Evolutionary conservation across 495 filamentous ascomycete species (phyloP), one percentile per base, ranked within the genome.

Genomic region (Podospora tetraspora): DNA sequence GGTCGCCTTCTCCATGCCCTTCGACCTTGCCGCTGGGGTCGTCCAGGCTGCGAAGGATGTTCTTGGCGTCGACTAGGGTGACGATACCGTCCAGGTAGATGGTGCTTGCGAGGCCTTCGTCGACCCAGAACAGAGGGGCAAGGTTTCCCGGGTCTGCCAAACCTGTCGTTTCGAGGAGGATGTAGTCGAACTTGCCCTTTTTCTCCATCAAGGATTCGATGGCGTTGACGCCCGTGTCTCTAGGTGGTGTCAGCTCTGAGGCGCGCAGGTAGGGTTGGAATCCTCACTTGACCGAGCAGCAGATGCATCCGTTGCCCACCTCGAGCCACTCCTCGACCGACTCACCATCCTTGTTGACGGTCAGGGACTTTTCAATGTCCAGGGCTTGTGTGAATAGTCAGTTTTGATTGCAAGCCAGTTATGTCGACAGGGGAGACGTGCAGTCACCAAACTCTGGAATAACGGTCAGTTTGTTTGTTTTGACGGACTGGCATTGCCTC

Each of bases 171-270:
- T 99, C 95, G 25, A 99, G 90, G 1, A 99, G 88, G 72, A 99
- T 97, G 81, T 98, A 98, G 84, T 99, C 96, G 74, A 99, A 98
- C 43, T 89, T 87, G 57, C 95, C 95, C 64, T 92, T 92, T 69
- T 91, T 91, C 68, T 93, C 91, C 92, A 99, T 97, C n/a, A 99
- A 83, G 21, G 90, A 91, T 80, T 99, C 95, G 67, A 99, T 93
- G 67, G 95, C 96, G 72, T 89, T 89, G 62, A 99, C 93, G 58
- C 96, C 95, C 9, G 88, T 86, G 79, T 97, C 94, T 82, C 91
- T 94, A 72, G 6, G 2, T 5, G 3, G 13, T 25, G 61, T 67
- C 3, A 70, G 27, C 21, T 34, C 43, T 37, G 13, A 27, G 59
- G 9, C 8, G 37, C 9, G 32, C 66, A n/a, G 37, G 60, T 16